Percentiles rank a stretch among this genome's conserved stretches.
phyloP scores from a whole-genome alignment of 805 yeast genomes.

The Scheffersomyces lignosus region DNA sequence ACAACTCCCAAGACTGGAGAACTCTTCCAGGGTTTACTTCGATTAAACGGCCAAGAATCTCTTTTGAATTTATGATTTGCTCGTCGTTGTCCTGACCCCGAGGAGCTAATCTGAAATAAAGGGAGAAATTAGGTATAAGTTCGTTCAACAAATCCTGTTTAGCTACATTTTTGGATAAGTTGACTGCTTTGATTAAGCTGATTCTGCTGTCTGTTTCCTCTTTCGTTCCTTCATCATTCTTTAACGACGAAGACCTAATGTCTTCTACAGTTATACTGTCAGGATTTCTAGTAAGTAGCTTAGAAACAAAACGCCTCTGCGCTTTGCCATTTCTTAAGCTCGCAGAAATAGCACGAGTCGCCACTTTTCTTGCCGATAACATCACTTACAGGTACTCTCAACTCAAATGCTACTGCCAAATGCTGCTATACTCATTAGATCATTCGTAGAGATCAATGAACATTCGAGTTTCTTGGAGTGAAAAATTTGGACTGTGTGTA shows the following conservation, averaged over 20 bases:
- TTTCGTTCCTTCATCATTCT: slow-evolving; percentile 3
- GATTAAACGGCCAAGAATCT: slow-evolving; percentile 25
- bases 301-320: neutral
- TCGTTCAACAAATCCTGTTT: slow-evolving; percentile 5
- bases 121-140: slow-evolving; percentile 12
- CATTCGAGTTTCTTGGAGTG: too few species aligned
- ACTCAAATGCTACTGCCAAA: too few species aligned
- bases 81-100: neutral
- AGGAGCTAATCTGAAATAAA: slow-evolving; percentile 10
- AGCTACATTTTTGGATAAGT: slow-evolving; percentile 5
- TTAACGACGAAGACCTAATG: neutral
- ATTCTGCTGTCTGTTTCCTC: neutral
- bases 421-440: too few species aligned
- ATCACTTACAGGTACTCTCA: too few species aligned
- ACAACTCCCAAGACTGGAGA: slow-evolving; percentile 48
- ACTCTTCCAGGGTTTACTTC: slow-evolving; percentile 55
- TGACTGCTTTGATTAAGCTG: slow-evolving; percentile 7
- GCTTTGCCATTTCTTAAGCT: neutral
- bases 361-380: neutral
- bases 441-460: too few species aligned
- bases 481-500: too few species aligned
- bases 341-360: neutral
- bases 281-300: slow-evolving; percentile 6
- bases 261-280: slow-evolving; percentile 6
- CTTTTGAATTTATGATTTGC: slow-evolving; percentile 1